Evolutionary conservation across 495 filamentous ascomycete species (phyloP), one percentile per base, ranked within the genome.

Genomic region (Trichoderma virens): DNA sequence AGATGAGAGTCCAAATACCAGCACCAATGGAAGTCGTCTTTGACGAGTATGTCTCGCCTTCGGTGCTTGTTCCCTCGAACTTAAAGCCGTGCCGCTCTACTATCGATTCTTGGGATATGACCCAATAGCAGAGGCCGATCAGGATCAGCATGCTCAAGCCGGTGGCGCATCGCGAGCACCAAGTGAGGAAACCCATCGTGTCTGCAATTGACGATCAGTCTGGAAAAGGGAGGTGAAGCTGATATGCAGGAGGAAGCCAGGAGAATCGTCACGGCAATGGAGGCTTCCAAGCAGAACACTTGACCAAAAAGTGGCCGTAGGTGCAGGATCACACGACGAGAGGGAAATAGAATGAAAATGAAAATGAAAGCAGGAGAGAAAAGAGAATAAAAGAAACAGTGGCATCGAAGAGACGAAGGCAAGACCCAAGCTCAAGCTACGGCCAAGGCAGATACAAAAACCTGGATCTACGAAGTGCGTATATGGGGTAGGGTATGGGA

Each of bases 81-180:
- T 76, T 78, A 71, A 78, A 79, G 67, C 73, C 77, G 73, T 80
- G 73, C 66, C 72, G 73, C 64, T 75, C 69, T 43, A 70, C 72
- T 35, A 74, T 67, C 43, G 75, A 68, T 67, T 82, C 78, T 64
- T 67, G 74, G 34, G 76, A 72, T 66, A 83, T 76, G 63, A 79
- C 78, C 74, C 70, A 79, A 68, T 78, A 79, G 60, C 72, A 76
- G 64, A 82, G 74, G 51, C 63, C 70, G 47, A 80, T 65, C 41
- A 76, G 71, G 41, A 67, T 70, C 43, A 82, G 65, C 76, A 83
- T 79, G 47, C 75, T 78, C 65, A 83, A 67, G 63, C 80, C 80
- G 65, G 79, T 79, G 59, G 71, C 72, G 69, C 80, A 73, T 59
- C 75, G 73, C 67, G 78, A 74, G 56, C 76, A 76, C 81, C 81